These are phyloP conservation scores for Jackrogersella multiformis DNA, from an alignment of 495 filamentous ascomycete species.

Conservation along the genomic window DNA sequence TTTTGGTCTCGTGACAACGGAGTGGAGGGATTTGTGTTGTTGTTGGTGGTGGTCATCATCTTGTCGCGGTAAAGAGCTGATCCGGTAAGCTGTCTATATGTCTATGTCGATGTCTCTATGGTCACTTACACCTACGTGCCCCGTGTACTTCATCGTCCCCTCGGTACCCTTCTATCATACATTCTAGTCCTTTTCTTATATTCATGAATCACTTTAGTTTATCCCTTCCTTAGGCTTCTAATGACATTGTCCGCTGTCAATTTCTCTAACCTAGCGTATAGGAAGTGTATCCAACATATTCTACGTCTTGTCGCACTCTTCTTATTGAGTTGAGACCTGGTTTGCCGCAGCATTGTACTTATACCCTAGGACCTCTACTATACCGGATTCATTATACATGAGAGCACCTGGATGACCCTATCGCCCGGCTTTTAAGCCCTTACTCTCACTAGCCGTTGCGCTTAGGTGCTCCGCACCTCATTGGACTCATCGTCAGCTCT, in stretches of 20 bases:
- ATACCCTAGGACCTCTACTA: slow-evolving; percentile 10
- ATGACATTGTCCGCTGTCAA: slow-evolving; percentile 5
- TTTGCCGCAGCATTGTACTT: slow-evolving; percentile 5
- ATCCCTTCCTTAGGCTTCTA: neutral
- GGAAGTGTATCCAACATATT: slow-evolving; percentile 25
- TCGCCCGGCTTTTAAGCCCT: slow-evolving; percentile 9
- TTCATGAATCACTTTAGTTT: neutral
- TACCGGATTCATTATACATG: neutral
- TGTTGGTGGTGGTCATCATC: slow-evolving; percentile 33
- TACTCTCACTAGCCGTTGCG: slow-evolving; percentile 6
- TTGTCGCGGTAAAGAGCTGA: slow-evolving; percentile 40
- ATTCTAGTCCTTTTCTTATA: slow-evolving; percentile 4
- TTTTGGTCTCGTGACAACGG: slow-evolving; percentile 29
- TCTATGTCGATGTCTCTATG: slow-evolving; percentile 1
- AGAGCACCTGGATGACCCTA: slow-evolving; percentile 7
- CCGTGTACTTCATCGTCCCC: neutral
- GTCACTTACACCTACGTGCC: slow-evolving; percentile 13
- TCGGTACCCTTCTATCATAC: neutral
- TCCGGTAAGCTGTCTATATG: slow-evolving; percentile 21
- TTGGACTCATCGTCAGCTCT: neutral
- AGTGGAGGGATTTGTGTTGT: slow-evolving; percentile 41
- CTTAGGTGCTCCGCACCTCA: slow-evolving; percentile 18
- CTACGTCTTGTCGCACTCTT: slow-evolving; percentile 3
- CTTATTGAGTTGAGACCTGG: slow-evolving; percentile 10
- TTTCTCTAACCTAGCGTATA: slow-evolving; percentile 30